Evolutionary conservation across 2,329 filamentous ascomycete genomes (phyloP), one percentile per base, ranked within the genome.

Genomic region (Calonectria montana): DNA sequence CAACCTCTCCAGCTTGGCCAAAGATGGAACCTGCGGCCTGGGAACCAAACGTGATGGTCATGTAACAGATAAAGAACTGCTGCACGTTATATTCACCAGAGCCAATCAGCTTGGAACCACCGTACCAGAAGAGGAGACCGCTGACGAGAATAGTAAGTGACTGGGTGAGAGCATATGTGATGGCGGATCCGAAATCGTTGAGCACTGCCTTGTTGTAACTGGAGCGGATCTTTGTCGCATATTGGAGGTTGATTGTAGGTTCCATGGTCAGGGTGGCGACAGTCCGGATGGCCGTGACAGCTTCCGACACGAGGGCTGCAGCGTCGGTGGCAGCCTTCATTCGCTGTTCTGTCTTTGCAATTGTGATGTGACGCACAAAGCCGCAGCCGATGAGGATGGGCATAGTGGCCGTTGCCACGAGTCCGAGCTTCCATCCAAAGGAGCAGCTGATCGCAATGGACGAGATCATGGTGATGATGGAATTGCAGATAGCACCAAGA

Each of bases 111-210:
- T 57, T 57, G 39, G 57, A 43, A 18, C 65, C 65, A 4, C 65
- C 65, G 23, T 67, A 67, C 65, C 65, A 67, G 18, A 67, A 67
- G 9, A 57, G 53, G 9, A 67, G 65, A 15, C 41, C 65, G 41
- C 39, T 67, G 23, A 57, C 65, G 10, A 67, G 55, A 23, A 67
- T 39, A n/a, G 12, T 16, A 29, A 67, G 37, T 1, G 65, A 67
- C 31, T 67, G 65, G 18, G 53, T 67, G 10, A 67, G 65, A 7
- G 65, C 43, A 15, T 41, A 67, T 31, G 53, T 61, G 43, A 67
- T 41, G 41, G 55, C 55, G 3, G 53, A 48, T 7, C 31, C 16
- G 23, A 67, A 23, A 16, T 61, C 41, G 21, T 47, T 61, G 13
- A 7, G 15, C 15, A 67, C 18, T 2, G 65, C 25, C 27, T 35